Base-by-base conservation (phyloP, 768 basidiomycete species). In the Obba rivulosa region DNA sequence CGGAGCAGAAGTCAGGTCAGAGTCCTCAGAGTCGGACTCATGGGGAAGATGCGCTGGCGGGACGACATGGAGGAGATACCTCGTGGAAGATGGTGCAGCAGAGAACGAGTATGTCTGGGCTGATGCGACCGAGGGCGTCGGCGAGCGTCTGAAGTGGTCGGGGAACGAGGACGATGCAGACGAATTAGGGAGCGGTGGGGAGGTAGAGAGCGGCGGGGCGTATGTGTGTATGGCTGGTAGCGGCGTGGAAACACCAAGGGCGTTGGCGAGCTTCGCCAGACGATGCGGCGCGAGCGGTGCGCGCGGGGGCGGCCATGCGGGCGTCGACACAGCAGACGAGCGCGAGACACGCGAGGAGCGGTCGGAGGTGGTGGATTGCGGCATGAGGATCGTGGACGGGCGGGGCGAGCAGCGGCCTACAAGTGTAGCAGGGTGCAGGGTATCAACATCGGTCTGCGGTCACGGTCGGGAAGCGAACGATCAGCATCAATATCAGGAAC, bases 191-290 rank as follows among this genome's bases (percentile, higher is more conserved):
- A 55, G 48, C 17, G 43, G 45, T 13, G 54, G 49, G 38, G 57
- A 52, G 42, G 51, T 53, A 17, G 55, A 55, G 8, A 45, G 43
- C 10, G 48, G 48, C 3, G 53, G 41, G 9, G 49, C 23, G 45
- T 50, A 42, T 43, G 49, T 24, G 34, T 49, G 67, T 43, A 72
- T 67, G 23, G 75, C 72, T 4, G 88, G 88, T 44, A 86, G 62
- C 0, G 89, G 89, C 0, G 81, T 83, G 3, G 85, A 74, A 34
- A 92, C 81, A 40, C 90, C 90, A 38, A 92, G 80, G 3, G 90
- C 89, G 60, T 92, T 92, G 14, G 88, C 90, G 20, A 92, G 72
- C 56, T 85, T 87, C 31, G 87, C 90, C 9, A 92, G 79, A 11
- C 86, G 75, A 56, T 86, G 77, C 4, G 90, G 88, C 3, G 87